A percentile compares a stretch with the other conserved stretches of the same genome.
These are phyloP conservation scores for Phytophthora podocarpi DNA, from an alignment of 352 stramenopile species.

Conservation along the genomic window DNA sequence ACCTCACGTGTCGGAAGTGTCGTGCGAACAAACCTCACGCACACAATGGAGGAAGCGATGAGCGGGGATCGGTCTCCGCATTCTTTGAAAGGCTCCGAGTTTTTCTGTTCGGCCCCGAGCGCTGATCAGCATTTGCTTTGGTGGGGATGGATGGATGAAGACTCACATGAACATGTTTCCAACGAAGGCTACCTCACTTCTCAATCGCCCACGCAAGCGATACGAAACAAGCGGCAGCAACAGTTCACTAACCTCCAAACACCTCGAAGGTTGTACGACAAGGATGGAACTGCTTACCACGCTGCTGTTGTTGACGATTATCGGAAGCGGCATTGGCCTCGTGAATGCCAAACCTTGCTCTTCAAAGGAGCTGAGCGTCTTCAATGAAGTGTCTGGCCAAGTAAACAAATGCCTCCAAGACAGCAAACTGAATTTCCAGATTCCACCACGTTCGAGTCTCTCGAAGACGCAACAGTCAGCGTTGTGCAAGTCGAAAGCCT, in stretches of 20 bases:
- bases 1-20: slow-evolving; percentile 68
- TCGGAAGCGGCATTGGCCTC: not conserved
- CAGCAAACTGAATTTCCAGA: slow-evolving; percentile 44
- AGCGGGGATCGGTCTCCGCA: slow-evolving; percentile 15
- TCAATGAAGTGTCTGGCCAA: slow-evolving; percentile 44
- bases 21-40: slow-evolving; percentile 28
- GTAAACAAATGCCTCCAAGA: slow-evolving; percentile 46
- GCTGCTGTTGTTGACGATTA: slow-evolving; percentile 19
- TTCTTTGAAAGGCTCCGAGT: slow-evolving; percentile 55
- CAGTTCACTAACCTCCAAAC: not conserved
- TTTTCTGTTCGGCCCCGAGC: slow-evolving; percentile 41
- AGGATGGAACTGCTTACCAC: slow-evolving; percentile 10
- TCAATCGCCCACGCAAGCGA: slow-evolving; percentile 25
- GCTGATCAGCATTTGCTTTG: not conserved
- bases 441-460: slow-evolving; percentile 43
- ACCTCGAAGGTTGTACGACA: slow-evolving; percentile 10
- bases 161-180: slow-evolving; percentile 7
- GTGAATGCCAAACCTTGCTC: slow-evolving; percentile 33
- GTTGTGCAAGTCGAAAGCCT: slow-evolving; percentile 51
- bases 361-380: slow-evolving; percentile 46
- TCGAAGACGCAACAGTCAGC: slow-evolving; percentile 30
- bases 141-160: slow-evolving; percentile 22
- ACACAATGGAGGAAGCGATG: slow-evolving; percentile 27
- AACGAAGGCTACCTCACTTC: slow-evolving; percentile 11
- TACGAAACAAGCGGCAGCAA: slow-evolving; percentile 14